A percentile compares a stretch with the other conserved stretches of the same genome.
Conservation (phyloP, 257 asterid genomes). For the Solanum virginianum region DNA sequence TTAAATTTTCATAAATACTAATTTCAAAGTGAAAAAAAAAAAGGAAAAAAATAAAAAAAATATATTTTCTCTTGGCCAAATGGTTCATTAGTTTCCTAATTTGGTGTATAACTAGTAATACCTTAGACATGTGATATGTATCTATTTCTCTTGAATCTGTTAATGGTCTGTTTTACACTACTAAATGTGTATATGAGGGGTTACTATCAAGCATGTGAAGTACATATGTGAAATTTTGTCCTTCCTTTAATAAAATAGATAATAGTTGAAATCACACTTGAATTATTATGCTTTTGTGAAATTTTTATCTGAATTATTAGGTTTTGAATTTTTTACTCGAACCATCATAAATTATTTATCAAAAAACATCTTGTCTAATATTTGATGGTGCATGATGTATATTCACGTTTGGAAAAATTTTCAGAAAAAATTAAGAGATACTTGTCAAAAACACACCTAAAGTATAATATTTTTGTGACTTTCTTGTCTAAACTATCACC, state of each 20-base stretch:
- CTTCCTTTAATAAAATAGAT: background rate
- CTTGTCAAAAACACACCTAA: too few species aligned
- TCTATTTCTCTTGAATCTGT: background rate
- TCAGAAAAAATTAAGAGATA: too few species aligned
- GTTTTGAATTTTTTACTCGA: background rate
- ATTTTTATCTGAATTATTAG: background rate
- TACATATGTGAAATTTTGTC: too few species aligned
- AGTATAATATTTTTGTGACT: background rate
- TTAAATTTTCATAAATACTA: background rate
- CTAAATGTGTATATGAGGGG: background rate
- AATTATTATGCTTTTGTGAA: too few species aligned
- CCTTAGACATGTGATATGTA: background rate
- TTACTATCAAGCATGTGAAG: background rate
- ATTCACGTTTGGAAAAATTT: background rate
- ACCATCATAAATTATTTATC: too few species aligned
- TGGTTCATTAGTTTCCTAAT: background rate
- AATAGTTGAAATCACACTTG: too few species aligned
- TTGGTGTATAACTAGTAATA: background rate
- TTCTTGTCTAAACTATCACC: background rate
- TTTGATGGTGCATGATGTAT: background rate
- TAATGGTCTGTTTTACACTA: background rate
- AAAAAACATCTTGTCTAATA: accelerated
- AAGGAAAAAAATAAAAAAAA: too few species aligned
- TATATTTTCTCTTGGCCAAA: background rate
- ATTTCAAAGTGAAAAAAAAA: too few species aligned